A percentile compares a stretch with the other conserved stretches of the same genome.
These are phyloP conservation scores for Moricandia moricandioides DNA, from an alignment of 345 rosid genomes.

Conservation along the genomic window DNA sequence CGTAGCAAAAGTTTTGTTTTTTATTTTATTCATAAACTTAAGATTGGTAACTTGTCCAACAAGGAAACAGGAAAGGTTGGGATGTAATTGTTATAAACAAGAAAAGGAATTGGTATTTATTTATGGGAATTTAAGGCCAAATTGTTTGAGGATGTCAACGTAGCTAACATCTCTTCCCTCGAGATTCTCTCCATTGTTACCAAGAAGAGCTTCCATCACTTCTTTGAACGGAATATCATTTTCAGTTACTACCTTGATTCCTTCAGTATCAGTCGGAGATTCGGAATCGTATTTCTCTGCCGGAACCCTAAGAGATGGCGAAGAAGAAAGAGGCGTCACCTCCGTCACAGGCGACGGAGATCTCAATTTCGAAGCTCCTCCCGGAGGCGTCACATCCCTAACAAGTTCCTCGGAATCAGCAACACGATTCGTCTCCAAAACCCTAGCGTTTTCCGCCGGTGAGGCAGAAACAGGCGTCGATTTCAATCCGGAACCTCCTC, in stretches of 20 bases:
- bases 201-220: conserved; percentile 24
- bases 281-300: too few species aligned
- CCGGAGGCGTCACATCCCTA: not conserved
- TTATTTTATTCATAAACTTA: too few species aligned
- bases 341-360: not conserved
- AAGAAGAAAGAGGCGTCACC: not conserved
- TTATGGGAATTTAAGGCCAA: conserved; percentile 10
- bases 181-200: conserved; percentile 18
- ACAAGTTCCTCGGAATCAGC: not conserved
- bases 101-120: too few species aligned
- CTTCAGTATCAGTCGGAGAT: too few species aligned
- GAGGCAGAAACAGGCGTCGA: not conserved
- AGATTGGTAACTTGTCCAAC: too few species aligned
- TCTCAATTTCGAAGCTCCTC: not conserved
- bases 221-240: conserved; percentile 9
- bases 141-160: not conserved
- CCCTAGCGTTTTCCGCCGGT: not conserved
- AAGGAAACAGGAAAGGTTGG: too few species aligned
- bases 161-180: conserved; percentile 10
- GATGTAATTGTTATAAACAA: too few species aligned
- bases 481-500: not conserved
- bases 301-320: not conserved
- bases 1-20: too few species aligned
- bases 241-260: not conserved
- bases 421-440: not conserved